Conservation (phyloP, 2,329 filamentous ascomycete species). For the Colletotrichum orbiculare region DNA sequence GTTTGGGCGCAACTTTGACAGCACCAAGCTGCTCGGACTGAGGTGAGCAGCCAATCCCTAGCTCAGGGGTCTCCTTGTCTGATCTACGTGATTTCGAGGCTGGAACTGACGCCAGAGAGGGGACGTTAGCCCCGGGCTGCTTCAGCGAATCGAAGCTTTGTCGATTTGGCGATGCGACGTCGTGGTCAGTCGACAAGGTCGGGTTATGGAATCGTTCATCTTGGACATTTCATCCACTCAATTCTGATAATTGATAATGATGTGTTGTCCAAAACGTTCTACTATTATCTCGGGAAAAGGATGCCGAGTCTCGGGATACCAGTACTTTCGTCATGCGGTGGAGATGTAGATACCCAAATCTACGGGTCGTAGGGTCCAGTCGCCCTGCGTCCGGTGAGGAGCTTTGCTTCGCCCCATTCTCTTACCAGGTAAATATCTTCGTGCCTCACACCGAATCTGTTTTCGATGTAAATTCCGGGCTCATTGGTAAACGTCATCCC, state of each 20-base stretch:
- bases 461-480: slow-evolving; percentile 70
- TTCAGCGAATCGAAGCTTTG: too few relatives aligned
- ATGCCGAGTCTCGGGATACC: too few relatives aligned
- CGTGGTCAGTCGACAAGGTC: too few relatives aligned
- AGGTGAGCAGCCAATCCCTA: not conserved
- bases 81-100: slow-evolving; percentile 14
- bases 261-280: too few relatives aligned
- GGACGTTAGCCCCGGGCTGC: not conserved
- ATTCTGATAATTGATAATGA: too few relatives aligned
- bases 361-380: slow-evolving; percentile 63
- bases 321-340: too few relatives aligned
- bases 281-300: too few relatives aligned
- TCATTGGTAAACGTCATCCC: slow-evolving; percentile 74
- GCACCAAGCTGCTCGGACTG: not conserved
- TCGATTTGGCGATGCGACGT: too few relatives aligned
- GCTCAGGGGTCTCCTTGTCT: slow-evolving; percentile 30
- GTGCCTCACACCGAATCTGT: slow-evolving; percentile 70
- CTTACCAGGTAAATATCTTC: slow-evolving; percentile 71
- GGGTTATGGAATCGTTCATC: too few relatives aligned
- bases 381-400: slow-evolving; percentile 65
- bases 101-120: slow-evolving; percentile 1
- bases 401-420: slow-evolving; percentile 62
- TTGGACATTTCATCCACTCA: too few relatives aligned
- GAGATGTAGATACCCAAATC: too few relatives aligned
- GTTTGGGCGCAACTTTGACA: slow-evolving; percentile 15